Evolutionary conservation across 2,329 filamentous ascomycete genomes (phyloP), one percentile per base, ranked within the genome.

Genomic region (Botrytis aclada): DNA sequence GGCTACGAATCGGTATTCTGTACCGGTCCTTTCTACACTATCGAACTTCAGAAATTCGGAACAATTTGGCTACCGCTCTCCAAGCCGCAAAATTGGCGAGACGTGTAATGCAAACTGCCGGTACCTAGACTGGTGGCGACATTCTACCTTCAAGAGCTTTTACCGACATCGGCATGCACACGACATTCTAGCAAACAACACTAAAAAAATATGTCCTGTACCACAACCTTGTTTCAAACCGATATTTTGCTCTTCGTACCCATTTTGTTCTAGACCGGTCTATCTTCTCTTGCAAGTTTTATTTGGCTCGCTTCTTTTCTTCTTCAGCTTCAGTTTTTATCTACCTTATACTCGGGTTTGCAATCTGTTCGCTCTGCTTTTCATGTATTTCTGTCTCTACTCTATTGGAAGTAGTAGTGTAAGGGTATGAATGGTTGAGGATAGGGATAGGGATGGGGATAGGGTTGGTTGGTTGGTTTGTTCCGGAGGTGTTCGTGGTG

Each of bases 401-500:
- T 67, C 9, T 41, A 1, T 56, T 54, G 14, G 34, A 25, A 20
- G 47, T 18, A 25, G 47, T 54, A 47, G 34, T 67, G 34, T 56
- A 67, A 56, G 20, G 47, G 25, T 32, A 41, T 32, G 47, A 47
- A 9, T 18, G 47, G 20, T 22, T 45, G 20, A 20, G 43, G n/a
- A 29, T 41, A 5, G 47, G 47, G 20, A 45, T 45, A 8, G 43
- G 43, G n/a, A 29, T 41, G 10, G 47, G 47, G 34, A 41, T 56
- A 22, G 62, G 32, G 3, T 37, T 61, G 16, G 60, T 56, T 29
- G 60, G 34, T 3, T 41, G 47, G 18, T 56, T 67, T 51, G 65
- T 67, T 41, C 12, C 22, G 10, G 47, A 29, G 65, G 47, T 56
- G 65, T 67, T 54, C 22, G 34, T 41, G 65, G 65, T 67, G 65